phyloP scores from a whole-genome alignment of 163 green algal species.

The Coccomyxa subellipsoidea region DNA sequence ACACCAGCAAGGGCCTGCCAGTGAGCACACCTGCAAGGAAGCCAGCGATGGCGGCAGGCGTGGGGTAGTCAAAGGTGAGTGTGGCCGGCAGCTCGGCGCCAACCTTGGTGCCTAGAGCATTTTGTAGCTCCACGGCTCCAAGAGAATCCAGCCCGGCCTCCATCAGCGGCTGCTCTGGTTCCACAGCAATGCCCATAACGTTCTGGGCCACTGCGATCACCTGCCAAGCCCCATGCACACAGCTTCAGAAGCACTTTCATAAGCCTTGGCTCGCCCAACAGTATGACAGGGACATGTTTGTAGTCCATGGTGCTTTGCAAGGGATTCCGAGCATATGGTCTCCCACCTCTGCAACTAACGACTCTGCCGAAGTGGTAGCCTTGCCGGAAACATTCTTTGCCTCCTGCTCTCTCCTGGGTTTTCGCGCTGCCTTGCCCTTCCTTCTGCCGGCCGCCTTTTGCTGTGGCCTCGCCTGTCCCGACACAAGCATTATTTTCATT shows the following conservation, averaged over 20 bases:
- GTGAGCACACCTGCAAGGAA: slow-evolving; percentile 35
- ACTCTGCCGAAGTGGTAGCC: neutral
- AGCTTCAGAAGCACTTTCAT: neutral
- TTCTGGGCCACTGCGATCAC: neutral
- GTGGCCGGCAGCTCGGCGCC: slow-evolving; percentile 65
- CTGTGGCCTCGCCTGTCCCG: no score
- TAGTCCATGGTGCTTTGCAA: no score
- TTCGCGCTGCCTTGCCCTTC: neutral
- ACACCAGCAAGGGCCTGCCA: no score
- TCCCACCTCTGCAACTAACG: neutral
- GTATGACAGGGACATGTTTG: no score
- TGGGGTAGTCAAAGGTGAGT: slow-evolving; percentile 79
- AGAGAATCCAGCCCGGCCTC: slow-evolving; percentile 70
- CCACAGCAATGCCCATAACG: slow-evolving; percentile 12
- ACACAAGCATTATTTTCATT: neutral
- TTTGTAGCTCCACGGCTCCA: slow-evolving; percentile 74
- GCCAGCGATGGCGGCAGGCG: slow-evolving; percentile 45
- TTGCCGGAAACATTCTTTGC: neutral
- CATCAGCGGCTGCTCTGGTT: slow-evolving; percentile 59
- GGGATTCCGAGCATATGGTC: neutral
- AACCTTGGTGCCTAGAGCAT: slow-evolving; percentile 51
- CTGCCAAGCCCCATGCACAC: neutral
- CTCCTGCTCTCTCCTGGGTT: neutral
- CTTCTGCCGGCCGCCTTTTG: neutral
- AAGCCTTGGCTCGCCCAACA: neutral